Evolutionary conservation across 2,329 filamentous ascomycete species (phyloP).

Genomic region (Fusarium lateritium): DNA sequence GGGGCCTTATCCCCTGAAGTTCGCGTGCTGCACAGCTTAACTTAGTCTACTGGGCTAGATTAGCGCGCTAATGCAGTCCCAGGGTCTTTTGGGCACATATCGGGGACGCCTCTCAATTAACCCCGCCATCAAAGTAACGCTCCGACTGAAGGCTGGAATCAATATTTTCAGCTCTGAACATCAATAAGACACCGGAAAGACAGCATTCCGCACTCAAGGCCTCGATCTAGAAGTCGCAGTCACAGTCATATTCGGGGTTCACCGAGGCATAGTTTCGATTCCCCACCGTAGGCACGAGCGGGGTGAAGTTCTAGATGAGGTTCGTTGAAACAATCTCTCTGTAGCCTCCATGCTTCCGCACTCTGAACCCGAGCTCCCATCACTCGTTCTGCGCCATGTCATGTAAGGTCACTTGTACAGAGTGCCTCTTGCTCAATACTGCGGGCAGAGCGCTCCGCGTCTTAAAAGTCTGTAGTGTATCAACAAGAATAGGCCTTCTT

Average conservation of each 20-base stretch:
- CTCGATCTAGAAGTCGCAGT: not conserved
- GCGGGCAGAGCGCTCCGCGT: no score
- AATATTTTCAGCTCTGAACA: not conserved
- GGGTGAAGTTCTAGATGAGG: no score
- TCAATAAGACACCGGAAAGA: rapidly evolving
- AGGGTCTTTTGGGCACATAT: not conserved
- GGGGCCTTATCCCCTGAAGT: not conserved
- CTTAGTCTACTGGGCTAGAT: not conserved
- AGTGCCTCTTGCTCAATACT: no score
- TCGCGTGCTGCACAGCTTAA: not conserved
- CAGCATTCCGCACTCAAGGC: rapidly evolving
- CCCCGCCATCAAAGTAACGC: not conserved
- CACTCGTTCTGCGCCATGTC: no score
- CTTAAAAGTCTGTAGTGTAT: no score
- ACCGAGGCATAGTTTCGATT: not conserved
- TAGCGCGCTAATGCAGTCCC: not conserved
- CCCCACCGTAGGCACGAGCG: no score
- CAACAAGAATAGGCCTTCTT: no score
- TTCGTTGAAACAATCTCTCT: no score
- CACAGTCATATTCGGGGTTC: not conserved
- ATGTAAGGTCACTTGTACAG: no score
- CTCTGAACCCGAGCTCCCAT: no score
- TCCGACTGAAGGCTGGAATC: not conserved
- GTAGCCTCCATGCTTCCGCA: no score
- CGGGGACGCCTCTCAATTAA: not conserved